Conservation (phyloP, 1,284 basidiomycete species). For the Ceratobasidium sp. region DNA sequence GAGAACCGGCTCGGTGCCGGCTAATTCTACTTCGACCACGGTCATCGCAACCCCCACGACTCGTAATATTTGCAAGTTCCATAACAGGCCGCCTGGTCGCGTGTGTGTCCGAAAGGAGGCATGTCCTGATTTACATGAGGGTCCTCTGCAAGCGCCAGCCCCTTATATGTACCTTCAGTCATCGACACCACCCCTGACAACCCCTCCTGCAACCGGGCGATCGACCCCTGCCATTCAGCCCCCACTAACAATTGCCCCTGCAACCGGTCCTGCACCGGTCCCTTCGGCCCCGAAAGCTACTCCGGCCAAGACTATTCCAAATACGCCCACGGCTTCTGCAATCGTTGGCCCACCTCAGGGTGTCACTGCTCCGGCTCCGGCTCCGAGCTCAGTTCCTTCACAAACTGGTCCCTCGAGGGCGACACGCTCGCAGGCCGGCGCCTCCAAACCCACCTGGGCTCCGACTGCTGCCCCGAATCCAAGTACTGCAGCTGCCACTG, state of each 20-base stretch:
- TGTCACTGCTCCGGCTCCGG: background rate
- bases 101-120: constrained; percentile 24
- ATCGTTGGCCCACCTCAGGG: too few relatives aligned
- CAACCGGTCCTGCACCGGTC: background rate
- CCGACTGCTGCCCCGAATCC: background rate
- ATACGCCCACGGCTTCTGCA: background rate
- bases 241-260: background rate
- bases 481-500: background rate
- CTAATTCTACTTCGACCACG: background rate
- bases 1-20: background rate
- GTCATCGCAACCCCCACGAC: background rate
- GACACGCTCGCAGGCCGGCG: background rate
- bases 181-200: background rate
- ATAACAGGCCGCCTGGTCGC: constrained; percentile 8
- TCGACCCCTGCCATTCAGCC: background rate
- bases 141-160: background rate
- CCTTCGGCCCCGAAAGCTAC: background rate
- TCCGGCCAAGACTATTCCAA: background rate
- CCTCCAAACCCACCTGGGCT: background rate
- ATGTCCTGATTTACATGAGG: constrained; percentile 12
- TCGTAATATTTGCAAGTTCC: constrained; percentile 6
- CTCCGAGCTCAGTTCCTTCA: background rate
- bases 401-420: background rate
- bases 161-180: background rate
- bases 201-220: background rate